A percentile compares a stretch with the other conserved stretches of the same genome.
Conservation (phyloP, 805 yeast species). For the Kodamaea jinghongensis region DNA sequence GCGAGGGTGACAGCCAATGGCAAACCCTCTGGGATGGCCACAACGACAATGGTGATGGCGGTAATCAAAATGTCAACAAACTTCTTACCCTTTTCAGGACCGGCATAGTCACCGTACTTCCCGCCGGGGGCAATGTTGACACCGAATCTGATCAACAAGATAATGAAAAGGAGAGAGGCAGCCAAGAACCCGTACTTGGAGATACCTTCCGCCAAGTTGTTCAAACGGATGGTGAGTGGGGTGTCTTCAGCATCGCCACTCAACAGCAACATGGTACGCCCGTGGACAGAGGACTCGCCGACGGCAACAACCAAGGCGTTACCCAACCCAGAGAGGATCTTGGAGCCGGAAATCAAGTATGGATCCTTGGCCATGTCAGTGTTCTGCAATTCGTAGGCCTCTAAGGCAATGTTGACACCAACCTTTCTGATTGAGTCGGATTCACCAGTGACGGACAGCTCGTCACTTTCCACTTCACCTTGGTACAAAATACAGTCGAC, state of each 20-base stretch:
- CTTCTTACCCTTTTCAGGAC: constrained; percentile 78
- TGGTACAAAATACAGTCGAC: constrained; percentile 75
- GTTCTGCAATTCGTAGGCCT: constrained; percentile 34
- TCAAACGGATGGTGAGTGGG: constrained; percentile 81
- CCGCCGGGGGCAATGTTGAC: constrained; percentile 57
- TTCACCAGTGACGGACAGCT: constrained; percentile 91
- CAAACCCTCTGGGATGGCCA: constrained; percentile 98
- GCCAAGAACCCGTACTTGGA: constrained; percentile 92
- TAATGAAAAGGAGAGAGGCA: constrained; percentile 75
- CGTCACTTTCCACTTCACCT: constrained; percentile 86
- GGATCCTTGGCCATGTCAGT: constrained; percentile 64
- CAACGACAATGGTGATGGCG: constrained; percentile 89
- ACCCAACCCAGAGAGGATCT: constrained; percentile 82
- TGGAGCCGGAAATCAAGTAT: constrained; percentile 85
- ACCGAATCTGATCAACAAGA: constrained; percentile 73
- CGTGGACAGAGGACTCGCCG: constrained; percentile 86
- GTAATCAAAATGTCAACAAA: constrained; percentile 86
- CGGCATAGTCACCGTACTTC: constrained; percentile 38
- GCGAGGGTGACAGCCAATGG: constrained; percentile 97
- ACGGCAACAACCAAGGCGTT: constrained; percentile 84
- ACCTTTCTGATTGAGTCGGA: constrained; percentile 73
- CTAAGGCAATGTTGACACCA: constrained; percentile 46
- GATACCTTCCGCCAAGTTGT: constrained; percentile 84
- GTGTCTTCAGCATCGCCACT: constrained; percentile 77
- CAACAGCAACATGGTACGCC: constrained; percentile 83